phyloP scores from a whole-genome alignment of 164 flowering plant species.

The Protea cynaroides region DNA sequence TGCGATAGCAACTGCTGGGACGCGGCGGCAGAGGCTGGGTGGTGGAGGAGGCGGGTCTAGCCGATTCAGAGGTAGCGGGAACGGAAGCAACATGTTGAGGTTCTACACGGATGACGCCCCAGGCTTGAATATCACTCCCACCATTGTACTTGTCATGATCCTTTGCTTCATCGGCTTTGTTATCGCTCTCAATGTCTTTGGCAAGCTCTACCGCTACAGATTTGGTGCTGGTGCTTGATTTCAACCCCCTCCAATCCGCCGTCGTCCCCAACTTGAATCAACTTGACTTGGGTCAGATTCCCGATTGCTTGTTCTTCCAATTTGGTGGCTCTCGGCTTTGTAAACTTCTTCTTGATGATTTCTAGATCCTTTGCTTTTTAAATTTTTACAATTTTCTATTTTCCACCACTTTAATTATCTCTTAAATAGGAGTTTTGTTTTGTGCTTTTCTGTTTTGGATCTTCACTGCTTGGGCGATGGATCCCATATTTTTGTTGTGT shows the following conservation, averaged over 20 bases:
- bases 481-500: too few relatives aligned
- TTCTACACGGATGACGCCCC: too few relatives aligned
- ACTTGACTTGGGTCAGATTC: background rate
- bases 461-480: too few relatives aligned
- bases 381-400: too few relatives aligned
- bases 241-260: background rate
- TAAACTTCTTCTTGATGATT: background rate
- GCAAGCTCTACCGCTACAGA: too few relatives aligned
- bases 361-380: background rate
- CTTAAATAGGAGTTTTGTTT: background rate
- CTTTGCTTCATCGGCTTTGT: slow-evolving; percentile 92
- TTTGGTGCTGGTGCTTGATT: slow-evolving; percentile 38
- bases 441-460: background rate
- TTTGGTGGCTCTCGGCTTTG: slow-evolving; percentile 3
- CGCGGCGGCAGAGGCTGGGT: slow-evolving; percentile 37
- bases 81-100: too few relatives aligned
- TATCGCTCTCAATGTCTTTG: slow-evolving; percentile 85
- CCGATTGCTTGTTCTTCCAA: too few relatives aligned
- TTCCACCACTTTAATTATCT: too few relatives aligned
- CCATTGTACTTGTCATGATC: slow-evolving; percentile 78
- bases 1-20: slow-evolving; percentile 77
- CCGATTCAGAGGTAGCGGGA: too few relatives aligned
- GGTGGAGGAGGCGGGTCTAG: slow-evolving; percentile 21
- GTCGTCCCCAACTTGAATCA: background rate
- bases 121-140: too few relatives aligned